Conservation (phyloP, 805 yeast species). For the Starmerella apis region DNA sequence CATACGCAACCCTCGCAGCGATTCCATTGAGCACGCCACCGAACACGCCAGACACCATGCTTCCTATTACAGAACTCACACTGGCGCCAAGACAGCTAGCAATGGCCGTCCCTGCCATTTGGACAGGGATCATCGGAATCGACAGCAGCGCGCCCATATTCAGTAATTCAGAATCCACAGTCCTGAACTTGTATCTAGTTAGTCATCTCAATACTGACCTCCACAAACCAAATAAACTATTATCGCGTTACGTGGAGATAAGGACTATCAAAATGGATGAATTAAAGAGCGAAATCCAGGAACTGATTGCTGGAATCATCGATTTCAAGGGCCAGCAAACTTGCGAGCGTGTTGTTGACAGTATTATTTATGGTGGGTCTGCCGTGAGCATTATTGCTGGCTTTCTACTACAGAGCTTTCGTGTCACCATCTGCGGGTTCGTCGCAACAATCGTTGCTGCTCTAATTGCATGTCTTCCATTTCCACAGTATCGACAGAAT, state of each 20-base stretch:
- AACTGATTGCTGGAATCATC: conserved; percentile 22
- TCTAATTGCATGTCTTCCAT: conserved; percentile 21
- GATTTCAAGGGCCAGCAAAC: conserved; percentile 26
- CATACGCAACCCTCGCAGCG: conserved; percentile 80
- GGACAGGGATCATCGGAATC: conserved; percentile 50
- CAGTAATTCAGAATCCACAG: too few species aligned
- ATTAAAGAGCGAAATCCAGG: conserved; percentile 13
- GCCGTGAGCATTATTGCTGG: conserved; percentile 17
- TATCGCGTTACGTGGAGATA: background rate
- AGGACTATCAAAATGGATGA: conserved; percentile 17
- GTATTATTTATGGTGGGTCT: conserved; percentile 16
- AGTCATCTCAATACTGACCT: background rate
- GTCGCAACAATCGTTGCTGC: conserved; percentile 15
- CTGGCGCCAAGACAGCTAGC: conserved; percentile 80
- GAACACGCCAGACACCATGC: conserved; percentile 27
- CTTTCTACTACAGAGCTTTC: conserved; percentile 18
- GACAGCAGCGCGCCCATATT: conserved; percentile 38
- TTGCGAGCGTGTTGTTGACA: conserved; percentile 9
- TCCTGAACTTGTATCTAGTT: background rate
- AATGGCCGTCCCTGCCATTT: conserved; percentile 45
- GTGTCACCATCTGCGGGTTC: conserved; percentile 12
- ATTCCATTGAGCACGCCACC: conserved; percentile 60
- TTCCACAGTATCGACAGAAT: conserved; percentile 22
- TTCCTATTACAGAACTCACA: conserved; percentile 55
- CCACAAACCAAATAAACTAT: background rate